Evolutionary conservation across 1,284 basidiomycete genomes (phyloP), one percentile per base, ranked within the genome.

Genomic region (Boletus sp.): DNA sequence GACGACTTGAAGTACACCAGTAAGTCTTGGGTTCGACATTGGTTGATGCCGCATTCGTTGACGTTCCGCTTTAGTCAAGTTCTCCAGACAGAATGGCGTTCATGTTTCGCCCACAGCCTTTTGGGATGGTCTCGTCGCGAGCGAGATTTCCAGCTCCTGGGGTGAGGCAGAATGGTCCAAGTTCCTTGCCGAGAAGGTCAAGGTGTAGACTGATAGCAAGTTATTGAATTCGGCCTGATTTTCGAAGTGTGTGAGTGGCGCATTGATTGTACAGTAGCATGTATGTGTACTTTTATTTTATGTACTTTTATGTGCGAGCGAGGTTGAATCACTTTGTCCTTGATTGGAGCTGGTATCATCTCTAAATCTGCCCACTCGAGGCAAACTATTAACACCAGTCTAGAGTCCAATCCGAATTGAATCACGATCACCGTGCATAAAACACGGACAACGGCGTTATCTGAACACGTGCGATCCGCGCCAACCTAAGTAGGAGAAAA

Each of bases 101-200:
- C 95, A 97, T 68, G 93, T 97, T 55, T 96, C 94, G 35, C 95
- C 95, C 3, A 94, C 94, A 13, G 90, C 86, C 1, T 78, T 95
- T 4, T 93, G 90, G 86, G 90, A 95, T 71, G 96, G 96, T 10
- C 78, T 98, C 37, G 75, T 95, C 60, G 91, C 88, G 25, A 83
- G 80, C 52, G 87, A 91, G 62, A 83, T 97, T 50, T 93, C 90
- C 6, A 94, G 91, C 66, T 86, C 88, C 14, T 98, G 93, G 89
- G 88, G 85, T 8, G 83, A 89, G 70, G 82, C 83, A 52, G 93
- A 98, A 69, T 98, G 97, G 97, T 80, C 78, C 37, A 85, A 90
- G 61, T 98, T 93, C 77, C 79, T 98, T 30, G 79, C 79, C 56
- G 79, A 85, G 61, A 92, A 88, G 68, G 81, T 94, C 30, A 64